Base-by-base conservation (phyloP, 192 early-diverging fungal species). In the Physocladia obscura region DNA sequence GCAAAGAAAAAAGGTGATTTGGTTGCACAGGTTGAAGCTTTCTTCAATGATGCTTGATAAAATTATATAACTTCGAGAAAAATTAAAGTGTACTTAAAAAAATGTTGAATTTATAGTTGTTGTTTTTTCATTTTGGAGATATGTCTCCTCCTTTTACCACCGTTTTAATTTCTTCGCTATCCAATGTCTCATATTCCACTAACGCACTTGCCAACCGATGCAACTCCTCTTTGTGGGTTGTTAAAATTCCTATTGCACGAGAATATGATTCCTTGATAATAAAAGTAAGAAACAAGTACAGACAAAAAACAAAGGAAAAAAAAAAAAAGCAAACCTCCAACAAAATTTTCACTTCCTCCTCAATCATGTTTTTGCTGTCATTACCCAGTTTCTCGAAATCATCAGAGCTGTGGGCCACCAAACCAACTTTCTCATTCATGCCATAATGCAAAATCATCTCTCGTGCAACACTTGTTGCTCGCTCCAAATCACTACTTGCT, bases 351-450 rank as follows among this genome's bases (percentile, higher is more conserved):
- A 96, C 88, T 73, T 97, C 95, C 17, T 72, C 73, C 73, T 99
- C 97, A 69, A 99, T 94, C 35, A 90, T 22, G 19, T 81, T 75
- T 77, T 93, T 94, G 26, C 91, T 93, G 22, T 82, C 84, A 2
- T 88, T 78, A 29, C 91, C 93, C 22, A 93, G 71, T 8, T 84
- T 73, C 0, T 81, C 79, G 73, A 84, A 87, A 32, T 94, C 95
- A 22, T 96, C 92, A 49, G 89, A 83, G 6, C 80, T 73, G 71
- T 89, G 89, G 19, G 85, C 87, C 1, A 94, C 89, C 21, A 92
- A 84, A 1, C 98, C 98, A 38, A 97, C 87, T 70, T 88, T 92
- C 0, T 98, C 94, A 71, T 85, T 91, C 98, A 99, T 99, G 15
- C 98, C 98, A 70, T 89, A 96, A 58, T 79, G 74, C 2, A 88